Base-by-base conservation (phyloP, 1,139 yeast species). In the Nakaseomyces bracarensis region DNA sequence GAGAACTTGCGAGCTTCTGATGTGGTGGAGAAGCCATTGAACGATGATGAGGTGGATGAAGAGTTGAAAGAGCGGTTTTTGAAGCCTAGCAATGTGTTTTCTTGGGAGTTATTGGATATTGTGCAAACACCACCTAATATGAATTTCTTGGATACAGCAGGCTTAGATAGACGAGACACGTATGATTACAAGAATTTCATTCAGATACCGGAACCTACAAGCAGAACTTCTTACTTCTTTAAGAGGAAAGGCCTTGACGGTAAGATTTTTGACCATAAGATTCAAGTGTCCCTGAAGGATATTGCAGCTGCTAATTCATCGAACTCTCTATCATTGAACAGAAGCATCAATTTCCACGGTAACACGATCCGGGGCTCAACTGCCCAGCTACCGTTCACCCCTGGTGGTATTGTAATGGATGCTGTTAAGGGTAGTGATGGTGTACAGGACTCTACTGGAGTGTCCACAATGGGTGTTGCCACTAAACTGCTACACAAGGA, bases 341-440 rank as follows among this genome's bases (percentile, higher is more conserved):
- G 98, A 50, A 74, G 79, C 46, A 76, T 79, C 49, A 76, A 79
- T 6, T 70, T 82, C 3, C 78, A 77, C 49, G 68, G 71, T 21
- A 82, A 79, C 41, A 67, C 79, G 2, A 66, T 85, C 2, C 68
- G 74, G 38, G 97, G 97, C 0, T 71, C 78, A 6, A 73, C 95
- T 0, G 74, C 79, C 18, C 84, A 75, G 55, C 66, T 91, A 54
- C 98, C 99, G 0, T 91, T 93, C 59, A 81, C 83, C 42, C 98
- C 98, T 0, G 97, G 98, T 50, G 97, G 97, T 2, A 60, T 85
- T 14, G 63, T 61, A 3, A 63, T 77, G 49, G 66, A 65, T 30
- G 52, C 54, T 8, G 38, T 44, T 3, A 47, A 45, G 25, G 36
- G 36, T 4, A 21, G 46, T 15, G 45, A 41, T 8, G 23, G 30